phyloP scores from a whole-genome alignment of 163 green algal genomes.

The Chlorella variabilis region DNA sequence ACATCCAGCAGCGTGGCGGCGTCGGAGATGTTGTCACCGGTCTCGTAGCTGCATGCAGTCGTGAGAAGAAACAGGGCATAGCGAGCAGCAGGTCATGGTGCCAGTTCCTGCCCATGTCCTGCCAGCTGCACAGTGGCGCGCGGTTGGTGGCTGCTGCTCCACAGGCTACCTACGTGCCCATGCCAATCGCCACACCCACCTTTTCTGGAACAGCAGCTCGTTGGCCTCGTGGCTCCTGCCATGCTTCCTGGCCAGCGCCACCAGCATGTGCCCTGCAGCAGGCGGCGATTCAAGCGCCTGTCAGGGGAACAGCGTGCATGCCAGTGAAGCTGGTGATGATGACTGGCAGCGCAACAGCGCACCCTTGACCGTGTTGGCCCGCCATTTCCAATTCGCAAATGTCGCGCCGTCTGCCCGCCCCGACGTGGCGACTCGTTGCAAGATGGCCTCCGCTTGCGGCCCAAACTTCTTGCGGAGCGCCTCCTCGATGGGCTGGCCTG shows the following conservation, averaged over 20 bases:
- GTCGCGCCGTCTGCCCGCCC: conserved; percentile 17
- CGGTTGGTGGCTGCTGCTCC: too few relatives aligned
- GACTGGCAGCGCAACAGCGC: neutral
- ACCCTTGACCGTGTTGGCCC: conserved; percentile 43
- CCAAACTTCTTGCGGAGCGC: conserved; percentile 36
- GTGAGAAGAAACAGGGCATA: neutral
- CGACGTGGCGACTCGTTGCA: conserved; percentile 1
- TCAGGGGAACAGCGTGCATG: neutral
- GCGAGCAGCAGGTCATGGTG: neutral
- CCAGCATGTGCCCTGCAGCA: conserved; percentile 40
- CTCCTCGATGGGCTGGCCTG: conserved; percentile 29
- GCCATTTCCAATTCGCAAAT: conserved; percentile 42
- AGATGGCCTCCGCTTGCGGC: neutral
- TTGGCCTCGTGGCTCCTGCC: conserved; percentile 41
- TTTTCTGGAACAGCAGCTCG: conserved; percentile 28
- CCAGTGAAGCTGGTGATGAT: too few relatives aligned
- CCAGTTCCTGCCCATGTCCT: neutral
- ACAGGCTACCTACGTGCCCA: neutral
- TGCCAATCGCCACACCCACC: too few relatives aligned
- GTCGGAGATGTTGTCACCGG: conserved; percentile 40
- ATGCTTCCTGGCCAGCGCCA: conserved; percentile 35
- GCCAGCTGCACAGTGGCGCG: too few relatives aligned
- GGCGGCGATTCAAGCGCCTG: neutral
- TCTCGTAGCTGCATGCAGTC: conserved; percentile 34
- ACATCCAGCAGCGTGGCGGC: conserved; percentile 24